Evolutionary conservation across 1,284 basidiomycete species (phyloP), one percentile per base, ranked within the genome.

Genomic region (Rhodotorula sp.): DNA sequence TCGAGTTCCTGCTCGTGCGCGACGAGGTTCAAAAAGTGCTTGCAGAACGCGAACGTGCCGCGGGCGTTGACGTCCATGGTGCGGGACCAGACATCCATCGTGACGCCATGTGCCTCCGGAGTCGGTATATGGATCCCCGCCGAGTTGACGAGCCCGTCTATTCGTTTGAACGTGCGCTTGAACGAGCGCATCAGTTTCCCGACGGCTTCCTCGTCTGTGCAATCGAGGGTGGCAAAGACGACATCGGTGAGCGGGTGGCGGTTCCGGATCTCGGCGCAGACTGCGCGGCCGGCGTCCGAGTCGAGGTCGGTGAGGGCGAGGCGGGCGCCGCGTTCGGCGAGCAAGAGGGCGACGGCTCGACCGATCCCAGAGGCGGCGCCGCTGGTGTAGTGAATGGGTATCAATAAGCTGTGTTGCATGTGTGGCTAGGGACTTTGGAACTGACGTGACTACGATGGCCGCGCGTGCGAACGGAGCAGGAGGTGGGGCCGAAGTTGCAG

Each of bases 71-170:
- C 54, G 52, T 75, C 65, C 51, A 76, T 66, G 49, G 64, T 75
- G 8, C 21, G 10, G 12, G 31, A 26, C 51, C 61, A 75, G 20
- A 64, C 29, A 15, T 68, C 69, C 20, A 63, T 31, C 39, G 59
- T 21, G 20, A 67, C 51, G 7, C 26, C 16, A 48, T 69, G 62
- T 7, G 52, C n/a, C 16, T 49, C 43, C 15, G 58, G 58, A 1
- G 68, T 57, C 14, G 67, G 64, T 2, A 68, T 52, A 49, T 74
- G 69, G 67, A 74, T n/a, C 47, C 75, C 73, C 3, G 70, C 72
- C 47, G 70, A 76, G 58, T 76, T 76, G 29, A 76, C 75, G 26
- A 76, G 65, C 0, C 75, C 75, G 54, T 76, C 75, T 6, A 76
- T 48, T 6, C 73, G 61, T 29, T 64, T 66, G 65, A 65, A 76